Percentiles rank a stretch among this genome's conserved stretches.
Evolutionary conservation across 306 rosid species (phyloP).

Genomic region (Vigna unguiculata): DNA sequence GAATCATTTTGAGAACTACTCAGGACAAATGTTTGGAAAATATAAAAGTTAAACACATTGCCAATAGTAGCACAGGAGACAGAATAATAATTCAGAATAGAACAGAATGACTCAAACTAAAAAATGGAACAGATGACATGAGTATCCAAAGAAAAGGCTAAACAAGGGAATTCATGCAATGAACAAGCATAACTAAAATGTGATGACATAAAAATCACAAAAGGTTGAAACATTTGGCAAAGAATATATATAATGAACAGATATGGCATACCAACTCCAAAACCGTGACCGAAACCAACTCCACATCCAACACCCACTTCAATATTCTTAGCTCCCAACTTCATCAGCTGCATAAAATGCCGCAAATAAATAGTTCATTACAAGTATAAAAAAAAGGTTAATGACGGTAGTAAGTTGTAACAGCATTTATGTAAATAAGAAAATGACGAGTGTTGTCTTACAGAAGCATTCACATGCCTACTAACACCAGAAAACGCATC

Average conservation of each 20-base stretch:
- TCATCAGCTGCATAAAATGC: conserved; percentile 66
- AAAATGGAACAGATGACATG: conserved; percentile 4
- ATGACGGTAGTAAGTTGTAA: not conserved
- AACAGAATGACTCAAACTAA: conserved; percentile 8
- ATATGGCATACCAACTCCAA: conserved; percentile 82
- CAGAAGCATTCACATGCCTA: conserved; percentile 78
- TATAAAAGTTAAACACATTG: not conserved
- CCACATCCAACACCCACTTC: conserved; percentile 96
- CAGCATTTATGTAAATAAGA: not conserved
- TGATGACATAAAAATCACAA: not conserved
- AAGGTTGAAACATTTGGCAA: not conserved
- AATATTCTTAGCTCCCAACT: conserved; percentile 82
- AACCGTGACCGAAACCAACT: conserved; percentile 97
- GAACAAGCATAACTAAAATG: not conserved
- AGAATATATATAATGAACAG: conserved; percentile 4
- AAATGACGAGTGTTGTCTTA: conserved; percentile 50
- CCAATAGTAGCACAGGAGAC: not conserved
- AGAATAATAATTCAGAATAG: not conserved
- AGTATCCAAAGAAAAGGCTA: conserved; percentile 6
- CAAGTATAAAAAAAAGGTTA: not conserved
- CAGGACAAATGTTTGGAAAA: not conserved
- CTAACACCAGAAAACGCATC: conserved; percentile 90
- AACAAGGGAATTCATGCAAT: conserved; percentile 3
- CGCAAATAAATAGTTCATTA: conserved; percentile 25
- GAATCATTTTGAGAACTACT: not conserved